Conservation (phyloP, 352 stramenopile species). For the Blastocystis sp. region DNA sequence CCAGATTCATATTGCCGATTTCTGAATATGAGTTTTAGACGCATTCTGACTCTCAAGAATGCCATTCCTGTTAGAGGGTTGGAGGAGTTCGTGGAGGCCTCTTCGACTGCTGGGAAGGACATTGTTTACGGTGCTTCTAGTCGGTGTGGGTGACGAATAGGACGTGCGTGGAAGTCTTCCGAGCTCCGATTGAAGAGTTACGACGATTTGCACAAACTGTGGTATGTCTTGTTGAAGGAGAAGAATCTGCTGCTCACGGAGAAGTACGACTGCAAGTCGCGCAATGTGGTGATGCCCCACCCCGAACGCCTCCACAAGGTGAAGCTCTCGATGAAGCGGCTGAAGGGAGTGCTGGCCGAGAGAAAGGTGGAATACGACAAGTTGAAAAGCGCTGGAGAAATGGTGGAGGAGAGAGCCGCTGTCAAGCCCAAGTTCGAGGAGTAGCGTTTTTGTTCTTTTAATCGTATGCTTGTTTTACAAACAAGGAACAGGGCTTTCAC, state of each 20-base stretch:
- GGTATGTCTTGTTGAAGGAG: slow-evolving; percentile 95
- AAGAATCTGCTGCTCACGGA: slow-evolving; percentile 93
- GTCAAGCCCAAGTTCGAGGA: slow-evolving; percentile 18
- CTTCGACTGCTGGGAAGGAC: slow-evolving; percentile 16
- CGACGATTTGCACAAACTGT: slow-evolving; percentile 96
- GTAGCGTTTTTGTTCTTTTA: slow-evolving; percentile 49
- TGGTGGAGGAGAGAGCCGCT: neutral
- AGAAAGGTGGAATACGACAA: slow-evolving; percentile 63
- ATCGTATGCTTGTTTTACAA: neutral
- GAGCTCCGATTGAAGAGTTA: slow-evolving; percentile 94
- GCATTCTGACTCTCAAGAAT: slow-evolving; percentile 16
- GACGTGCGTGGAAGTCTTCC: slow-evolving; percentile 88
- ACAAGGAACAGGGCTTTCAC: neutral
- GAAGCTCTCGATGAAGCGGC: slow-evolving; percentile 62
- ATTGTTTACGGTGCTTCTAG: slow-evolving; percentile 40
- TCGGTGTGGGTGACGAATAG: slow-evolving; percentile 72
- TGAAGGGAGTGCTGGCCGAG: slow-evolving; percentile 61
- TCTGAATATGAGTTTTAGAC: slow-evolving; percentile 51
- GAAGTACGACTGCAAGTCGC: slow-evolving; percentile 78
- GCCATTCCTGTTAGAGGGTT: slow-evolving; percentile 56
- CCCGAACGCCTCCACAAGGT: slow-evolving; percentile 74
- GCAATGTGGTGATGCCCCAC: slow-evolving; percentile 80
- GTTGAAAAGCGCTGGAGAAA: neutral
- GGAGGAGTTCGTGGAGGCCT: slow-evolving; percentile 46
- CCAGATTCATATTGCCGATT: neutral